Percentiles rank a stretch among this genome's conserved stretches.
Evolutionary conservation across 345 rosid genomes (phyloP).

Genomic region (Turritis glabra): DNA sequence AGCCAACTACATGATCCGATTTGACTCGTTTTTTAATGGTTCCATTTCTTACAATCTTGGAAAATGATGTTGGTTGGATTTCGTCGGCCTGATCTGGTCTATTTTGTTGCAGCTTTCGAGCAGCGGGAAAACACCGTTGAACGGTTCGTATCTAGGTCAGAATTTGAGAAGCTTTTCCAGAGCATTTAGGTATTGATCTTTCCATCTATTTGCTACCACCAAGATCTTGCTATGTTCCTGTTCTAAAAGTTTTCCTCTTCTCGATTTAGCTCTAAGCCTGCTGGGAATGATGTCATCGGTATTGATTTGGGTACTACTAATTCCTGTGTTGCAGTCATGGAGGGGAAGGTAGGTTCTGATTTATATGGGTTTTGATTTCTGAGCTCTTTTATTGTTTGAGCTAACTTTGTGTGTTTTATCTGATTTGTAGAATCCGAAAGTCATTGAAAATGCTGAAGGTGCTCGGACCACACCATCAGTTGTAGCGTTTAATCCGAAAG

Average conservation of each 20-base stretch:
- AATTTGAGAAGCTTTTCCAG: constrained; percentile 57
- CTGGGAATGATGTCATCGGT: constrained; percentile 87
- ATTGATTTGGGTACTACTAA: constrained; percentile 97
- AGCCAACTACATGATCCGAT: background rate
- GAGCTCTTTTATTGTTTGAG: background rate
- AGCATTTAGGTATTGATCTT: constrained; percentile 68
- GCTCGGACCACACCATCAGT: constrained; percentile 93
- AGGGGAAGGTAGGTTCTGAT: constrained; percentile 70
- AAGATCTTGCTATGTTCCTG: background rate
- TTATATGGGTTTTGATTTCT: background rate
- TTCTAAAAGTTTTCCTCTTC: background rate
- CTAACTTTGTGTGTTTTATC: background rate
- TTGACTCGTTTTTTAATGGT: background rate
- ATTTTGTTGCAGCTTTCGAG: constrained; percentile 51
- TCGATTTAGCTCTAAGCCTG: constrained; percentile 68
- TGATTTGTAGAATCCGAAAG: constrained; percentile 65
- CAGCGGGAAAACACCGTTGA: constrained; percentile 52
- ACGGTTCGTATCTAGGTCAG: constrained; percentile 43
- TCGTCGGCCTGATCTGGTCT: background rate
- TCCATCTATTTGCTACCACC: background rate
- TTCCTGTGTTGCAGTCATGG: constrained; percentile 98
- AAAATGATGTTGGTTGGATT: background rate
- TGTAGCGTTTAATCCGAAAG: constrained; percentile 76
- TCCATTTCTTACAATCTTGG: background rate
- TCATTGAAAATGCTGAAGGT: constrained; percentile 92